Base-by-base conservation (phyloP, 768 basidiomycete species). In the Lactarius hatsudake region DNA sequence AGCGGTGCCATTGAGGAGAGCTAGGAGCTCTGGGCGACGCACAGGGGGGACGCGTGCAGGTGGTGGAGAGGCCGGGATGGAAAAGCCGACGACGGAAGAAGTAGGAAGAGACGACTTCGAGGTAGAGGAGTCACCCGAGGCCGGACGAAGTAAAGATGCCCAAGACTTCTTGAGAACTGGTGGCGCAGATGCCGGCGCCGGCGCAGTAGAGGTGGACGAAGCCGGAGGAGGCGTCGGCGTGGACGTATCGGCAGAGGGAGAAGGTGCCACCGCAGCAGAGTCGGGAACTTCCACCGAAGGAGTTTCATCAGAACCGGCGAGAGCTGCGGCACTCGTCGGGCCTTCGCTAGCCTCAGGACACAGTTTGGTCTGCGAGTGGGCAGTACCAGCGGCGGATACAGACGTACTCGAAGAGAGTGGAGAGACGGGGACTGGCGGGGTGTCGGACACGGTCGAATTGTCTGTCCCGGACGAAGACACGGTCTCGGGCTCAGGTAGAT, bases 11-110 rank as follows among this genome's bases (percentile, higher is more conserved):
- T 78, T 84, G 1, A 91, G 79, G n/a, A 90, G 81, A 0, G 77
- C 78, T 9, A 88, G 67, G 3, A 91, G 76, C 67, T 85, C 87
- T 5, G 3, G 78, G 62, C 82, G 84, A 65, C 63, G 74, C 23
- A 42, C 63, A 36, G 36, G 73, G 12, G 23, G 71, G 54, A 59
- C 65, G 55, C 60, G 80, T 69, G 26, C 81, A 73, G 18, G 80
- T 62, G 4, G 74, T 65, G 2, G 71, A 20, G 81, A 75, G 10
- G 84, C 89, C 2, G 90, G 84, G 69, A 92, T 80, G 54, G 90
- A 93, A 73, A 91, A 83, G 5, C 90, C 90, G 15, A 91, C 83
- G 59, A 91, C 82, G 59, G 85, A 83, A 10, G 90, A 93, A 0
- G 84, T 87, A 2, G 89, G 90, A 18, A 91, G 84, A 3, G 83